Evolutionary conservation across 805 yeast genomes (phyloP).

Genomic region (Pichia membranifaciens): DNA sequence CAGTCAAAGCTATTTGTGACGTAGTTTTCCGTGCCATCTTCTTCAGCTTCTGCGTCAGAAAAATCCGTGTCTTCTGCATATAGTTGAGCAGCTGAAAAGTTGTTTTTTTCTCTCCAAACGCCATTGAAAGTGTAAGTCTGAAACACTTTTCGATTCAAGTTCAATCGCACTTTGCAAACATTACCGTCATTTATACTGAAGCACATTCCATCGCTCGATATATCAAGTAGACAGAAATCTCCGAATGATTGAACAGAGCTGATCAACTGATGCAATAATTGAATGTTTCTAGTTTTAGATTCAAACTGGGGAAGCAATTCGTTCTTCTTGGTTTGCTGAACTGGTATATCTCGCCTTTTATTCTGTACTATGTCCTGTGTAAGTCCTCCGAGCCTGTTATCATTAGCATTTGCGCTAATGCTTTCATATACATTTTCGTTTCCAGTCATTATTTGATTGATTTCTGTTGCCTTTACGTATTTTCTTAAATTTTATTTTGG

Average conservation of each 20-base stretch:
- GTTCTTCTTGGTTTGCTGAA: not conserved
- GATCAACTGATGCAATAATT: slow-evolving; percentile 23
- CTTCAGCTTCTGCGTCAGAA: slow-evolving; percentile 9
- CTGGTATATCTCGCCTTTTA: too few relatives aligned
- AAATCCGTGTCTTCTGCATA: slow-evolving; percentile 10
- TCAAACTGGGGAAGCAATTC: slow-evolving; percentile 17
- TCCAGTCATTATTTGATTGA: too few relatives aligned
- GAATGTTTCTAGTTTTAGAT: slow-evolving; percentile 25
- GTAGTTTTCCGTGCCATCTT: slow-evolving; percentile 1
- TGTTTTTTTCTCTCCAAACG: slow-evolving; percentile 4
- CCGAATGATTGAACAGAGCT: slow-evolving; percentile 29
- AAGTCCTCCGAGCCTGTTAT: too few relatives aligned
- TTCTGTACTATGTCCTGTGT: too few relatives aligned
- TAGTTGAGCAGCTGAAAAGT: not conserved
- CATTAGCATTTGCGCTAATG: too few relatives aligned
- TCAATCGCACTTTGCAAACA: slow-evolving; percentile 34
- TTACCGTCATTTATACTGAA: slow-evolving; percentile 45
- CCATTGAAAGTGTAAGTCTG: slow-evolving; percentile 27
- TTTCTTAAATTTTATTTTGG: too few relatives aligned
- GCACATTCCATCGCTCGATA: slow-evolving; percentile 46
- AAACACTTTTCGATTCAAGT: slow-evolving; percentile 34
- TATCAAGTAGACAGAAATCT: slow-evolving; percentile 25
- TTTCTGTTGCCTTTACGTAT: too few relatives aligned
- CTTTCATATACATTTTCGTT: too few relatives aligned
- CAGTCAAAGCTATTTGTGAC: slow-evolving; percentile 3